Base-by-base conservation (phyloP, 2,329 filamentous ascomycete species). In the Hymenoscyphus salicellus region DNA sequence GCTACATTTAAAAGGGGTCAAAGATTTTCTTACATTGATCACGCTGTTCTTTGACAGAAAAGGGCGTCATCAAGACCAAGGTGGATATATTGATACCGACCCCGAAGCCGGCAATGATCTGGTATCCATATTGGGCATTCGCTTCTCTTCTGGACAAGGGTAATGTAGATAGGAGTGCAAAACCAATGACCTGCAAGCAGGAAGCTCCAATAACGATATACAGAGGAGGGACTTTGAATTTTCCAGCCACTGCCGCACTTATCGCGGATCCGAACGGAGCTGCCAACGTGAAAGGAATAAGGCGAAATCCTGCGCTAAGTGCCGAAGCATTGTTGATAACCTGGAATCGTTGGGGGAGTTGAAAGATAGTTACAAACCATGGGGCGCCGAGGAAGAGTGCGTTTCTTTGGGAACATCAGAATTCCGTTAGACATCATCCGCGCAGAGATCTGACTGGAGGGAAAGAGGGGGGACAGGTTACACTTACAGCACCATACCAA, bases 401-500 rank as follows among this genome's bases (percentile, higher is more conserved):
- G n/a, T 46, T 46, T 46, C 41, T 46, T 20, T 46, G 11, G 38
- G 17, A 41, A 41, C 11, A 41, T 41, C 8, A 30, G 28, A 41
- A 41, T 1, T 8, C 4, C 8, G 38, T 41, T 30, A 30, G 28
- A 30, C 3, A 30, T 30, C 3, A 30, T 30, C 28, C 3, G 3
- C 28, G 3, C 6, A 30, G 3, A 30, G 3, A 3, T 30, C 28
- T 6, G 6, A 20, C 52, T 28, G 26, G 26, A 11, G 20, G 52
- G 20, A 6, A 2, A 10, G 20, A 4, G 26, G 26, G 5, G 20
- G 52, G 20, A 6, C 0, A 10, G 20, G 20, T 2, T 55, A 6
- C 14, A 55, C 52, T 55, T 32, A 70, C 66, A 63, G 3, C 36
- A 71, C 32, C 38, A 65, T 62, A 11, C 60, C 63, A 5, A 36